Base-by-base conservation (phyloP, 345 rosid genomes). In the Arabidopsis suecica region DNA sequence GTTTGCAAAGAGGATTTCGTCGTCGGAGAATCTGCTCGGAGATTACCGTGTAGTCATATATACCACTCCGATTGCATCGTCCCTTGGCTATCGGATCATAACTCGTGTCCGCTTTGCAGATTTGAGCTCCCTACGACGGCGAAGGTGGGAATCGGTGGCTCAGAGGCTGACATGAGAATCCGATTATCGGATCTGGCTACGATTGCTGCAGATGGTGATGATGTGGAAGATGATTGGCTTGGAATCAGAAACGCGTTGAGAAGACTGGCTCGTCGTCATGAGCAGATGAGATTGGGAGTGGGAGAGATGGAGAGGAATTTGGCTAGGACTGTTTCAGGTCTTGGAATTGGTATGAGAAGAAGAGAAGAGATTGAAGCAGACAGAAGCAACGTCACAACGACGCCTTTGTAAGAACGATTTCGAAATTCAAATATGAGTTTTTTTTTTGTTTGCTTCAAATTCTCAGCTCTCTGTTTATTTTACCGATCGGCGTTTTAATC, bases 91-190 rank as follows among this genome's bases (percentile, higher is more conserved):
- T 82, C 85, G 33, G 69, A 74, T 61, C 87, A 85, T 44, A 75
- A 77, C 40, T 85, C 91, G 9, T 87, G 91, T 34, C 91, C 91
- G 33, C 82, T 87, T 44, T 87, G 91, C 28, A 83, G 91, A 30
- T 87, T 83, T 59, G 79, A 68, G 64, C 73, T 87, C 0, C 85
- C 84, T 1, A 37, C 71, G 54, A 45, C 49, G 68, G 28, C 58
- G 22, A 70, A 47, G 3, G 65, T 9, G n/a, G 45, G 11, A 33
- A 7, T 13, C 14, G 68, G 55, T 30, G 70, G 65, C 16, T 36
- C 14, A 9, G 77, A 59, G 3, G 63, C 25, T 41, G 81, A 65
- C 32, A 65, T 67, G 73, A 78, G 76, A 57, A 74, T 79, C 14
- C 18, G 82, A 7, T 25, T 74, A 1, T 79, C 82, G 37, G 79